phyloP scores from a whole-genome alignment of 176 grass and related monocot species.

The Areca catechu region DNA sequence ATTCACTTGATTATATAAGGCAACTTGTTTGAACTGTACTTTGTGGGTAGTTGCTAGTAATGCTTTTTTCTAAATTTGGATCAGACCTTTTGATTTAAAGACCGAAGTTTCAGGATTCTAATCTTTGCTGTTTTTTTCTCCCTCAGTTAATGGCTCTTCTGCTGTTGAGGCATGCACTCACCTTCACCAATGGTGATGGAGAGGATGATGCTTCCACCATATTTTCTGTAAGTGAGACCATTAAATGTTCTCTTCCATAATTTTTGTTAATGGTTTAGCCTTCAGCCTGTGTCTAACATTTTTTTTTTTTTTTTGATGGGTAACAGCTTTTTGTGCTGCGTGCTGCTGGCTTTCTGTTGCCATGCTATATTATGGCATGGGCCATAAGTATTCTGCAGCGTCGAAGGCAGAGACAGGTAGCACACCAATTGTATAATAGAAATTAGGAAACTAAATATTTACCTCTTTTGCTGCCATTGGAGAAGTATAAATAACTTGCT shows the following conservation, averaged over 20 bases:
- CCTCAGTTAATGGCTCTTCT: slow-evolving; percentile 88
- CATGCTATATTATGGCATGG: slow-evolving; percentile 96
- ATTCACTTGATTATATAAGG: too few relatives aligned
- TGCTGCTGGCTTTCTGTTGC: slow-evolving; percentile 92
- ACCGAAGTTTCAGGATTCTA: too few relatives aligned
- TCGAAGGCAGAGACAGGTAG: slow-evolving; percentile 84
- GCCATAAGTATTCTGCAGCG: slow-evolving; percentile 84
- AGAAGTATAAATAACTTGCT: too few relatives aligned
- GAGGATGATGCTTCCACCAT: slow-evolving; percentile 71
- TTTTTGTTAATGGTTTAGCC: not conserved
- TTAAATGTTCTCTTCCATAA: not conserved
- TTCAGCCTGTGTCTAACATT: not conserved
- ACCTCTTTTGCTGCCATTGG: too few relatives aligned
- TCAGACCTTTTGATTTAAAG: too few relatives aligned
- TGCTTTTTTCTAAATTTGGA: too few relatives aligned
- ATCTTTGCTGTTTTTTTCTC: too few relatives aligned
- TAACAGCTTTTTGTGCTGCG: slow-evolving; percentile 75
- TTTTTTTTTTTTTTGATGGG: not conserved
- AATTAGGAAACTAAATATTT: too few relatives aligned
- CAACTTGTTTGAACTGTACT: too few relatives aligned
- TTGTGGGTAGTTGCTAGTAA: too few relatives aligned
- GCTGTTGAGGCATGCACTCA: slow-evolving; percentile 81
- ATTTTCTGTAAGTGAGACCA: slow-evolving; percentile 55
- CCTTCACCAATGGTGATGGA: slow-evolving; percentile 47
- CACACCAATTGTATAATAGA: not conserved